These are phyloP conservation scores for Paratrypanosoma confusum DNA, from an alignment of 208 protist species.

Conservation along the genomic window DNA sequence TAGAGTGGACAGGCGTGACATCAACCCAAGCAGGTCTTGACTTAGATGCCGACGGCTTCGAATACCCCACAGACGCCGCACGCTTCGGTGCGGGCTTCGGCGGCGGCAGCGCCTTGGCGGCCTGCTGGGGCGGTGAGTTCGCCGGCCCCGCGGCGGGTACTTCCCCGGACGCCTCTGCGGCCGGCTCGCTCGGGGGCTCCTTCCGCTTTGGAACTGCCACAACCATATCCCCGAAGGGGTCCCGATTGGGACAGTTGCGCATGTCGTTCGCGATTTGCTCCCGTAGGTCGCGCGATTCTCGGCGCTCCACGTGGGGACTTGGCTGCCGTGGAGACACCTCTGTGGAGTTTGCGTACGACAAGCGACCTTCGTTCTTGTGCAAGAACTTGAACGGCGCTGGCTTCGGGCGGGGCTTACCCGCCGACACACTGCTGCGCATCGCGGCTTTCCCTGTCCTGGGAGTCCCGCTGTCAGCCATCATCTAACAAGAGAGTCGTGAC, in stretches of 20 bases:
- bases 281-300: conserved; percentile 59
- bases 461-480: too few relatives aligned
- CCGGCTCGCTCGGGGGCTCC: conserved; percentile 25
- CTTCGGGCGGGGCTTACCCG: conserved; percentile 63
- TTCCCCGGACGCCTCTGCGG: conserved; percentile 3
- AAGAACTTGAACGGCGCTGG: conserved; percentile 70
- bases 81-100: neutral
- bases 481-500: too few relatives aligned
- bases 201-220: conserved; percentile 74
- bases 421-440: too few relatives aligned
- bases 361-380: conserved; percentile 60
- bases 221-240: conserved; percentile 63
- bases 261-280: conserved; percentile 80
- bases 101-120: neutral
- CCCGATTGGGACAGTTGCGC: conserved; percentile 56
- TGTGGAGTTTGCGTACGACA: conserved; percentile 44
- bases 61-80: neutral
- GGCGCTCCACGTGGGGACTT: conserved; percentile 18
- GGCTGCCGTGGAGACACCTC: neutral
- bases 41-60: too few relatives aligned
- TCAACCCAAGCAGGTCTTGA: too few relatives aligned
- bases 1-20: too few relatives aligned
- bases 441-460: too few relatives aligned
- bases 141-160: neutral
- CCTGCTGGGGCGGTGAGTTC: neutral